phyloP scores from a whole-genome alignment of 345 rosid genomes.

The Excoecaria cochinchinensis region DNA sequence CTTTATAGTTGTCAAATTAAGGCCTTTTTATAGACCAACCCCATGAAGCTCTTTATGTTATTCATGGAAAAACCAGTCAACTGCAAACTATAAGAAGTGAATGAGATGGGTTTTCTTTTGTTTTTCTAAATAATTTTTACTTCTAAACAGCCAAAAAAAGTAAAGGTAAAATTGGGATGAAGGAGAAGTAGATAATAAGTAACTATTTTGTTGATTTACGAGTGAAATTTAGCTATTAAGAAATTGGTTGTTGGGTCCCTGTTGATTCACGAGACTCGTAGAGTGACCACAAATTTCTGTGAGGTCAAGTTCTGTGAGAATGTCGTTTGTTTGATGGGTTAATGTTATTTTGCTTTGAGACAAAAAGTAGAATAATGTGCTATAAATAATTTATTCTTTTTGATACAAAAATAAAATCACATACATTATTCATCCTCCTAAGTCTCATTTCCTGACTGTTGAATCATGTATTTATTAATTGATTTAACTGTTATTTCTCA shows the following conservation, averaged over 20 bases:
- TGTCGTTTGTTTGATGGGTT: no score
- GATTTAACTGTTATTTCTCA: no score
- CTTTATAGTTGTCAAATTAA: background rate
- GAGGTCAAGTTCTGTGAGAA: background rate
- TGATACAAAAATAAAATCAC: no score
- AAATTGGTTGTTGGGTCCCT: constrained; percentile 16
- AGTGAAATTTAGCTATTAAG: constrained; percentile 12
- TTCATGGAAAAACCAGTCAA: constrained; percentile 48
- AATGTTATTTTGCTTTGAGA: no score
- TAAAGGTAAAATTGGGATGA: constrained; percentile 13
- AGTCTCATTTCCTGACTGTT: no score
- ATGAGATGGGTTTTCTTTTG: constrained; percentile 14
- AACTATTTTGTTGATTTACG: constrained; percentile 19
- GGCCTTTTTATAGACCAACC: background rate
- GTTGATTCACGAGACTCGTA: constrained; percentile 44
- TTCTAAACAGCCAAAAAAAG: constrained; percentile 35
- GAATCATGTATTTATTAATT: no score
- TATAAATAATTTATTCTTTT: no score
- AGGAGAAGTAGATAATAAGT: background rate
- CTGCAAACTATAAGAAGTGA: constrained; percentile 35
- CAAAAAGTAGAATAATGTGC: no score
- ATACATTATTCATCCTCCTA: no score
- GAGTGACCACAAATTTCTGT: constrained; percentile 27
- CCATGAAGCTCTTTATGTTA: constrained; percentile 17
- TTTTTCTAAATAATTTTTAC: background rate